Percentiles rank a stretch among this genome's conserved stretches.
These are phyloP conservation scores for Scutellaria minor DNA, from an alignment of 257 asterid genomes.

Conservation along the genomic window DNA sequence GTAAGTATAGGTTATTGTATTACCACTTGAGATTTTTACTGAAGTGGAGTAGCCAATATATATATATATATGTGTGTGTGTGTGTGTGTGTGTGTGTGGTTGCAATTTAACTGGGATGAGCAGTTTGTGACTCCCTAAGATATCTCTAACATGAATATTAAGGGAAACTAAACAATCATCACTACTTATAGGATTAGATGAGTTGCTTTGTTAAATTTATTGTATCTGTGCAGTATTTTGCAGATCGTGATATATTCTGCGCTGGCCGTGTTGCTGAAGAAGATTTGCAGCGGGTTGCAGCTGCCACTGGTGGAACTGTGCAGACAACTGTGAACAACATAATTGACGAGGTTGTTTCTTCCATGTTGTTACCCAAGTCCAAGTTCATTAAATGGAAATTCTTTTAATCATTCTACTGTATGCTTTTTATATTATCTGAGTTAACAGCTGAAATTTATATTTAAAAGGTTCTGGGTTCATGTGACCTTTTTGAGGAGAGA, in stretches of 20 bases:
- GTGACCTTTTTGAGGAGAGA: constrained; percentile 86
- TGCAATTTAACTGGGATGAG: not conserved
- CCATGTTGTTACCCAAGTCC: constrained; percentile 13
- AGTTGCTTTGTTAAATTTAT: constrained; percentile 22
- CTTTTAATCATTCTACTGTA: not conserved
- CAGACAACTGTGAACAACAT: constrained; percentile 93
- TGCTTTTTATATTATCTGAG: not conserved
- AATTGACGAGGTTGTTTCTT: constrained; percentile 73
- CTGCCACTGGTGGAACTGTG: constrained; percentile 90
- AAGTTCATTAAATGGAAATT: constrained; percentile 13
- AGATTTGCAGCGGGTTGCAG: constrained; percentile 88
- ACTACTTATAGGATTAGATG: constrained; percentile 1
- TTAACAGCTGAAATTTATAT: constrained; percentile 24
- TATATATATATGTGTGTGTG: not conserved
- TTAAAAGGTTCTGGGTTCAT: constrained; percentile 81
- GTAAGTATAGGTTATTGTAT: constrained; percentile 11
- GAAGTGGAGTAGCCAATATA: not conserved
- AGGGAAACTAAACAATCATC: not conserved
- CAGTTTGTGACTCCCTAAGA: not conserved
- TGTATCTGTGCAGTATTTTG: constrained; percentile 70
- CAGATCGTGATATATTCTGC: constrained; percentile 92
- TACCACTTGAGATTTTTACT: not conserved
- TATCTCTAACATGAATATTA: constrained; percentile 6
- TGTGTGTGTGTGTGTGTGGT: too few relatives aligned
- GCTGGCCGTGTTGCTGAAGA: constrained; percentile 97